These are phyloP conservation scores for Ophiostoma sp. DNA, from an alignment of 2,329 filamentous ascomycete species.

Conservation along the genomic window DNA sequence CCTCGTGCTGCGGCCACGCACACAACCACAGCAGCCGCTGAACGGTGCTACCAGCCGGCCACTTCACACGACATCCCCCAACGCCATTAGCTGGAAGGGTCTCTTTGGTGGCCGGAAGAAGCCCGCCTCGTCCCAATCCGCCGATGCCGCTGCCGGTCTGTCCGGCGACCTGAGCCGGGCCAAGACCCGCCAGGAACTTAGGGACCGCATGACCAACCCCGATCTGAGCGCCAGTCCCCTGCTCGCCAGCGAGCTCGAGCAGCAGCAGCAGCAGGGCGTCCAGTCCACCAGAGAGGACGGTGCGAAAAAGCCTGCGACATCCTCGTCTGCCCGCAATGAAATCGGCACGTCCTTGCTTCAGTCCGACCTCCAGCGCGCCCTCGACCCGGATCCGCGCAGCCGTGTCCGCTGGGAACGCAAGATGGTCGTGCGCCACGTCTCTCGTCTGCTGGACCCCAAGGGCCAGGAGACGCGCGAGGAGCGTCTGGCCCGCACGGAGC, in stretches of 20 bases:
- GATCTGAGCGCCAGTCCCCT: constrained; percentile 55
- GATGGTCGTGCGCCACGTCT: constrained; percentile 77
- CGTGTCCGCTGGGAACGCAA: constrained; percentile 78
- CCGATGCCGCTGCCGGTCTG: constrained; percentile 28
- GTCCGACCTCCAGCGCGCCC: constrained; percentile 59
- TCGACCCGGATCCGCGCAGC: constrained; percentile 73
- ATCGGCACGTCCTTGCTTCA: constrained; percentile 42
- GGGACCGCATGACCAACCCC: constrained; percentile 47
- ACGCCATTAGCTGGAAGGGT: constrained; percentile 26
- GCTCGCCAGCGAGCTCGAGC: constrained; percentile 58
- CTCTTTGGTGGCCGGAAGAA: constrained; percentile 35
- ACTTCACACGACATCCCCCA: constrained; percentile 27
- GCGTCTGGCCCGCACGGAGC: constrained; percentile 65
- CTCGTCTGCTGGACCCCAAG: constrained; percentile 63
- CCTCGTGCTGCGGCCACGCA: constrained; percentile 13
- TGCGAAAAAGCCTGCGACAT: not conserved
- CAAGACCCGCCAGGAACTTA: constrained; percentile 41
- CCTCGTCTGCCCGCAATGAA: constrained; percentile 22
- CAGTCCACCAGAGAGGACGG: too few species aligned
- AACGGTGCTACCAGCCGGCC: constrained; percentile 8
- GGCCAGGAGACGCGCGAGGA: constrained; percentile 57
- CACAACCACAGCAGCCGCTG: not conserved
- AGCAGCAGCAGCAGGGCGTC: constrained; percentile 42
- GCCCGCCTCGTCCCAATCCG: not conserved
- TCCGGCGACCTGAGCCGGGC: constrained; percentile 35